Conservation (phyloP, 2,329 filamentous ascomycete species). For the Xylariaceae sp. region DNA sequence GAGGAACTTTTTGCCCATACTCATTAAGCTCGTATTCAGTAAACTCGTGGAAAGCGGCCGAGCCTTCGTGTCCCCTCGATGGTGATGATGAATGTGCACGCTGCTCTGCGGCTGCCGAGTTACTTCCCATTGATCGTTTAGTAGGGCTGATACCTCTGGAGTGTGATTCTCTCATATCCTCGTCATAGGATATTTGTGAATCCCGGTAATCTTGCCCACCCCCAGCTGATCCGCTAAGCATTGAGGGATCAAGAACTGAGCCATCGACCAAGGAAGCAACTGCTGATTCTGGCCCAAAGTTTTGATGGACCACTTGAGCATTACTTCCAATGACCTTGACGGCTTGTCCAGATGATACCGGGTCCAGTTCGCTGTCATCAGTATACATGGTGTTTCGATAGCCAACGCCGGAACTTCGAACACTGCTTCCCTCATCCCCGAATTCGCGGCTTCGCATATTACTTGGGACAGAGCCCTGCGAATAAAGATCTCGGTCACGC, state of each 20-base stretch:
- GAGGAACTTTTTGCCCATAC: slow-evolving; percentile 61
- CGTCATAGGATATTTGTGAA: slow-evolving; percentile 41
- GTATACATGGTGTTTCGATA: slow-evolving; percentile 58
- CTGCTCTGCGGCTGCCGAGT: slow-evolving; percentile 48
- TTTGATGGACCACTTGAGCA: slow-evolving; percentile 76
- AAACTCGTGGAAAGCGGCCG: slow-evolving; percentile 51
- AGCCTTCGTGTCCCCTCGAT: slow-evolving; percentile 34
- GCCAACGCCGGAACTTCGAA: slow-evolving; percentile 61
- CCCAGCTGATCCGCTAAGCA: slow-evolving; percentile 65
- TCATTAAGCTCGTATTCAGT: slow-evolving; percentile 64
- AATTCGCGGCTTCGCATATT: slow-evolving; percentile 57
- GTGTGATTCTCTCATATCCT: slow-evolving; percentile 15
- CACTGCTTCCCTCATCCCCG: slow-evolving; percentile 64
- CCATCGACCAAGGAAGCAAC: slow-evolving; percentile 87
- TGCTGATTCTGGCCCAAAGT: slow-evolving; percentile 79
- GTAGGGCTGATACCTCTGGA: slow-evolving; percentile 47
- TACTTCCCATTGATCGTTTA: slow-evolving; percentile 48
- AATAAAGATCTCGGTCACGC: slow-evolving; percentile 50
- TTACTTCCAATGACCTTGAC: slow-evolving; percentile 75
- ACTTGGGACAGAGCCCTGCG: slow-evolving; percentile 62
- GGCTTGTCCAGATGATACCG: slow-evolving; percentile 68
- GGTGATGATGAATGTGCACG: slow-evolving; percentile 48
- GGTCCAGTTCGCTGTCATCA: slow-evolving; percentile 63
- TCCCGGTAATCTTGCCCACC: slow-evolving; percentile 55
- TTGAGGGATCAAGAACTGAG: slow-evolving; percentile 70